These are phyloP conservation scores for Miscanthus lutarioriparius DNA, from an alignment of 176 grass and related monocot genomes.

Conservation along the genomic window DNA sequence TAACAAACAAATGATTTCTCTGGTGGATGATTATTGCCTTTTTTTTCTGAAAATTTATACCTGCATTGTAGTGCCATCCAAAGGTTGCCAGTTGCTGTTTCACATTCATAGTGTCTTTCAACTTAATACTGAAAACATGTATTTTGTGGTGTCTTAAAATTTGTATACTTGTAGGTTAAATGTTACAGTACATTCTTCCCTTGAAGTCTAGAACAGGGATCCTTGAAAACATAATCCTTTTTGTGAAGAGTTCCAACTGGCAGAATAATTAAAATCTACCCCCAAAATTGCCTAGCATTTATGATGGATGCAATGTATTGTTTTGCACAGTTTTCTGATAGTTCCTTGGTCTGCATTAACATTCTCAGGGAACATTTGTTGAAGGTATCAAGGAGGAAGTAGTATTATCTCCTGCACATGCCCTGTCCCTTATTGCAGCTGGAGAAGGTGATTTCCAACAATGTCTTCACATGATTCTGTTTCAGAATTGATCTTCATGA, in stretches of 20 bases:
- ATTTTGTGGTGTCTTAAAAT: neutral
- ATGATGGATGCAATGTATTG: conserved; percentile 1
- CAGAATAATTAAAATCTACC: conserved; percentile 18
- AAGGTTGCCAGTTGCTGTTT: conserved; percentile 1
- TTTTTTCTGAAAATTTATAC: neutral
- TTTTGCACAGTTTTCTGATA: conserved; percentile 25
- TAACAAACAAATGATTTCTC: conserved; percentile 22
- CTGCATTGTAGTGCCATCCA: neutral
- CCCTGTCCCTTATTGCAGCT: conserved; percentile 93
- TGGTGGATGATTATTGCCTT: conserved; percentile 8
- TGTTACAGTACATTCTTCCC: neutral
- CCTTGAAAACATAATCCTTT: conserved; percentile 12
- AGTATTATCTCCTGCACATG: conserved; percentile 98
- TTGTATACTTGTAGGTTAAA: neutral
- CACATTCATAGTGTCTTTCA: conserved; percentile 1
- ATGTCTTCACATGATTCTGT: conserved; percentile 12
- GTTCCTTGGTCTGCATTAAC: conserved; percentile 29
- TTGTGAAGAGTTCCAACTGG: neutral
- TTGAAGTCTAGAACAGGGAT: neutral
- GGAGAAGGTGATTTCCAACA: conserved; percentile 74
- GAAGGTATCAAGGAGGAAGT: conserved; percentile 99
- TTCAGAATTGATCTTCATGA: neutral
- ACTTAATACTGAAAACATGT: neutral
- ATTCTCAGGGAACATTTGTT: conserved; percentile 89
- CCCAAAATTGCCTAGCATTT: neutral